Percentiles rank a stretch among this genome's conserved stretches.
Conservation (phyloP, 2,329 filamentous ascomycete genomes). For the Alternaria postmessia region DNA sequence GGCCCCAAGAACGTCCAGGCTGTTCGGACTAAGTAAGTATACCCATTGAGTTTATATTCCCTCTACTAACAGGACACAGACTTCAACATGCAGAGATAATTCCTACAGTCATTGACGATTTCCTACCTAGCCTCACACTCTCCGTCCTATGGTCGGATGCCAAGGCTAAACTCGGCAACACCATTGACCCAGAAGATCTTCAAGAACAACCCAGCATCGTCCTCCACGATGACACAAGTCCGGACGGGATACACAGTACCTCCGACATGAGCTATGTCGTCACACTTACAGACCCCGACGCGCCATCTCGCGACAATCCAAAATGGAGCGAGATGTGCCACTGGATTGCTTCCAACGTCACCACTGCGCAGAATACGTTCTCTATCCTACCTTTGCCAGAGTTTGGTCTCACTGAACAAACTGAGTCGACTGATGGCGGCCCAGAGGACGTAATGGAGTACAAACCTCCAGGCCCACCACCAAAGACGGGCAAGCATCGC, state of each 20-base stretch:
- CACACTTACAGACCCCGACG: slow-evolving; percentile 66
- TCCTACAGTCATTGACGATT: slow-evolving; percentile 65
- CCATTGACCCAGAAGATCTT: slow-evolving; percentile 55
- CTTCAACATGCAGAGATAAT: slow-evolving; percentile 53
- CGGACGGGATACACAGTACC: slow-evolving; percentile 22
- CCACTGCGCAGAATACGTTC: slow-evolving; percentile 31
- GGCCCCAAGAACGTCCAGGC: slow-evolving; percentile 28
- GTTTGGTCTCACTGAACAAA: slow-evolving; percentile 17
- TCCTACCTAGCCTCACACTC: slow-evolving; percentile 63
- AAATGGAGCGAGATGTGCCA: slow-evolving; percentile 67
- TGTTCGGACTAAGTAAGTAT: slow-evolving; percentile 40
- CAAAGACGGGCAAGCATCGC: slow-evolving; percentile 64
- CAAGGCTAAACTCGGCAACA: slow-evolving; percentile 61
- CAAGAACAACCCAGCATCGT: slow-evolving; percentile 53
- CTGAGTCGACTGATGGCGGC: slow-evolving; percentile 13
- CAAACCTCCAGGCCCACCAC: slow-evolving; percentile 63
- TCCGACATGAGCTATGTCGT: slow-evolving; percentile 56
- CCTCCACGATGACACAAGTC: slow-evolving; percentile 46
- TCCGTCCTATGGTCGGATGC: slow-evolving; percentile 57
- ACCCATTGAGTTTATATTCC: background rate
- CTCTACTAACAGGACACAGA: slow-evolving; percentile 27
- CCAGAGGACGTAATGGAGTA: slow-evolving; percentile 57
- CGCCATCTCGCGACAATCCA: slow-evolving; percentile 62
- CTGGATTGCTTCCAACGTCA: slow-evolving; percentile 57
- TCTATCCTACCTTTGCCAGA: slow-evolving; percentile 41